Percentiles rank a stretch among this genome's conserved stretches.
phyloP scores from a whole-genome alignment of 768 basidiomycete species.

The Agrocybe pediades region DNA sequence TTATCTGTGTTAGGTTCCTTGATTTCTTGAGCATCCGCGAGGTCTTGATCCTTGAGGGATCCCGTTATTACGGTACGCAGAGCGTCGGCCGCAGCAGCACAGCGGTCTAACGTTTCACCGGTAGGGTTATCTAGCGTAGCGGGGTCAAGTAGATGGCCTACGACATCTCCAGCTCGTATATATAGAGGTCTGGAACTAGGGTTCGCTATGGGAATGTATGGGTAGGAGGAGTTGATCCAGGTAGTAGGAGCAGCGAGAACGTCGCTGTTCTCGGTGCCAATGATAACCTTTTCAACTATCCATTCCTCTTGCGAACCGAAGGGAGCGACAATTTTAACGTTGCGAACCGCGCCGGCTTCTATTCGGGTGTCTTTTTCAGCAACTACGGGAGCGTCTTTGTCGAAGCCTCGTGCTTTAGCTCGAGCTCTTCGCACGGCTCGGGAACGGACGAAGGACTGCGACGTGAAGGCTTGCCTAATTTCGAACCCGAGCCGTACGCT shows the following conservation, averaged over 20 bases:
- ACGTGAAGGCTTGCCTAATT: slow-evolving; percentile 8
- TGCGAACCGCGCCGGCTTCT: too few relatives aligned
- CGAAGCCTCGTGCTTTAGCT: too few relatives aligned
- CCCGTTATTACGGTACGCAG: slow-evolving; percentile 1
- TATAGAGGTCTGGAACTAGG: slow-evolving; percentile 2
- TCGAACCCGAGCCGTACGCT: slow-evolving; percentile 19
- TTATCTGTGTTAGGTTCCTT: not conserved
- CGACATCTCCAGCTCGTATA: slow-evolving; percentile 12
- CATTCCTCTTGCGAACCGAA: too few relatives aligned
- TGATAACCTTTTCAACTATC: too few relatives aligned
- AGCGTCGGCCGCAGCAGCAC: slow-evolving; percentile 1
- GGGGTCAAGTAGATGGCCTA: slow-evolving; percentile 8
- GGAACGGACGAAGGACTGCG: slow-evolving; percentile 4
- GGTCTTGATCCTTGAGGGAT: slow-evolving; percentile 3
- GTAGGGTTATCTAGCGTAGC: not conserved
- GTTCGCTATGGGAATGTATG: slow-evolving; percentile 11
- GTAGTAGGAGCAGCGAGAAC: slow-evolving; percentile 9
- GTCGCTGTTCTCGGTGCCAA: slow-evolving; percentile 6
- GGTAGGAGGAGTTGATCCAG: slow-evolving; percentile 2
- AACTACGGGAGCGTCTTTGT: too few relatives aligned
- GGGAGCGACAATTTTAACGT: too few relatives aligned
- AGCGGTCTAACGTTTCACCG: not conserved
- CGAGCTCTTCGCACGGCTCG: not conserved
- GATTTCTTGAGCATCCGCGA: not conserved
- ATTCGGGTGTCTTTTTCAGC: too few relatives aligned